Percentiles rank a stretch among this genome's conserved stretches.
Conservation (phyloP, 2,329 filamentous ascomycete species). For the Lachnellula suecica region DNA sequence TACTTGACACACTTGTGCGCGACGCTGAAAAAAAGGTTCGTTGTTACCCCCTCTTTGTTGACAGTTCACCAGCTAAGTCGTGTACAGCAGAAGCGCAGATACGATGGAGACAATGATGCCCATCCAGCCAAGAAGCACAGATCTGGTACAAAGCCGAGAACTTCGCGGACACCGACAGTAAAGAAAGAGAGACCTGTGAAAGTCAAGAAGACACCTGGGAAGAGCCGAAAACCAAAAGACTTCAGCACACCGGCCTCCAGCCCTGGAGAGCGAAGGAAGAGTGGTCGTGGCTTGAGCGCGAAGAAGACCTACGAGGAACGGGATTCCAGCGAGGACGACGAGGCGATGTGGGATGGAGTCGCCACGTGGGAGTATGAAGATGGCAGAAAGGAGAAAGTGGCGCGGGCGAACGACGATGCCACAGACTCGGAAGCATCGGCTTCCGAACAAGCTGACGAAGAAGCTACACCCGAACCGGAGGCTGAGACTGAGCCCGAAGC, state of each 20-base stretch:
- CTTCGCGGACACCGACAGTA: conserved; percentile 17
- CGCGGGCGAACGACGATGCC: neutral
- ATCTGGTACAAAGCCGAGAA: conserved; percentile 20
- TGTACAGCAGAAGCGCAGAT: conserved; percentile 29
- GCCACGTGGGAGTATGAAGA: conserved; percentile 35
- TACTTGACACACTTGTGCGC: conserved; percentile 64
- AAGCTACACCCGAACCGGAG: conserved; percentile 16
- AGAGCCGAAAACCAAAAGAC: conserved; percentile 25
- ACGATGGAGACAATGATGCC: conserved; percentile 24
- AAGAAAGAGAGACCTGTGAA: conserved; percentile 30
- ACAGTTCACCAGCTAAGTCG: conserved; percentile 9
- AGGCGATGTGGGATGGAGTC: conserved; percentile 37
- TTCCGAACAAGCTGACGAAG: conserved; percentile 29
- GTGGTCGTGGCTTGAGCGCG: conserved; percentile 37
- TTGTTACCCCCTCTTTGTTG: conserved; percentile 20
- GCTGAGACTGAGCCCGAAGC: conserved; percentile 9
- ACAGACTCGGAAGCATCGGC: conserved; percentile 22
- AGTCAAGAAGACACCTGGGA: conserved; percentile 28
- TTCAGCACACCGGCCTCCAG: conserved; percentile 16
- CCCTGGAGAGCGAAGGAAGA: conserved; percentile 33
- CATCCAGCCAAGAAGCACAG: conserved; percentile 24
- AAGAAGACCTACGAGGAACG: conserved; percentile 36
- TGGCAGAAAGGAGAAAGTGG: conserved; percentile 14
- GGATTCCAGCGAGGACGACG: conserved; percentile 41
- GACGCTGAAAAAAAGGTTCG: conserved; percentile 59